phyloP scores from a whole-genome alignment of 352 stramenopile species.

The Globisporangium parvum region DNA sequence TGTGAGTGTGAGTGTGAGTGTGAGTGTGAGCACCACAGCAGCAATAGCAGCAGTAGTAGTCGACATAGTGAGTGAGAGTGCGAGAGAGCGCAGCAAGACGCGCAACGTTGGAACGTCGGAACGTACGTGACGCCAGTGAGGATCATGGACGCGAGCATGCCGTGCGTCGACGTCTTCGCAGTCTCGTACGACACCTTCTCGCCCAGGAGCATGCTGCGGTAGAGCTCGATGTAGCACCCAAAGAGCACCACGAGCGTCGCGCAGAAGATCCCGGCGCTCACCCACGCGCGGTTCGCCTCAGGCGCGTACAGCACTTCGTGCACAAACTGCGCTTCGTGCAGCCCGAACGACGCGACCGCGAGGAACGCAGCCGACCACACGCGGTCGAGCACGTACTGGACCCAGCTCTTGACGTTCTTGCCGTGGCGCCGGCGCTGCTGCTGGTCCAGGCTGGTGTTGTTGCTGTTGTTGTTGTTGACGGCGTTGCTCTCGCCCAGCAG shows the following conservation, averaged over 20 bases:
- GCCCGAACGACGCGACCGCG: conserved; percentile 34
- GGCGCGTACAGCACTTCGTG: conserved; percentile 41
- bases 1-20: no score
- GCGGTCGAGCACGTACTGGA: conserved; percentile 43
- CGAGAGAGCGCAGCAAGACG: no score
- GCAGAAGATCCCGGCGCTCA: no score
- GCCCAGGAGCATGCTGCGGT: conserved; percentile 45
- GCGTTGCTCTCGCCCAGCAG: conserved; percentile 11
- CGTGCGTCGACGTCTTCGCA: conserved; percentile 58
- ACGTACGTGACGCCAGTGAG: conserved; percentile 48
- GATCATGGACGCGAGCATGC: conserved; percentile 56
- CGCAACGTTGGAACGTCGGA: no score
- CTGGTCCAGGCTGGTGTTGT: no score
- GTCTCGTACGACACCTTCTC: conserved; percentile 61
- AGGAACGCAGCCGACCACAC: conserved; percentile 59
- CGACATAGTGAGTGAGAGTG: no score
- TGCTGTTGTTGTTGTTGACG: no score
- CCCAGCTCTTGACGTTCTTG: conserved; percentile 24
- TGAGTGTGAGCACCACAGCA: no score
- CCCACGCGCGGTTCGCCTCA: conserved; percentile 39
- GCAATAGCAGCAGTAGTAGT: no score
- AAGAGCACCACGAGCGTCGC: conserved; percentile 52
- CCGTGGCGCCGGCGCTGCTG: conserved; percentile 4
- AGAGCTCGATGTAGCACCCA: conserved; percentile 67
- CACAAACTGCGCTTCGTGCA: conserved; percentile 59